Evolutionary conservation across 805 yeast species (phyloP).

Genomic region (Wickerhamomyces bovis): DNA sequence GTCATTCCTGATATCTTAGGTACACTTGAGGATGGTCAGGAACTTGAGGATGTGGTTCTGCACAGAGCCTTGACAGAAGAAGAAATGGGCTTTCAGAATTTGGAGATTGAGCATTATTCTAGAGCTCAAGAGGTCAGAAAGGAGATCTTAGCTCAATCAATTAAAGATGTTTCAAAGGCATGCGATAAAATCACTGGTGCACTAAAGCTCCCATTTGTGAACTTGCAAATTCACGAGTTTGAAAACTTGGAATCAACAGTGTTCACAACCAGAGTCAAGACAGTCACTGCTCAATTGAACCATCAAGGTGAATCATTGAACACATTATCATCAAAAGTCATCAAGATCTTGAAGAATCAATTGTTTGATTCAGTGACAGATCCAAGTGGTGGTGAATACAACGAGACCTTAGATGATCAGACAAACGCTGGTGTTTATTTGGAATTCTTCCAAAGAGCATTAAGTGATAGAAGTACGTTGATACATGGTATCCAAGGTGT

Average conservation of each 20-base stretch:
- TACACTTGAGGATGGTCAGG: conserved; percentile 3
- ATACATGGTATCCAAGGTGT: conserved; percentile 9
- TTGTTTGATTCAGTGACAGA: conserved; percentile 43
- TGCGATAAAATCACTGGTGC: conserved; percentile 4
- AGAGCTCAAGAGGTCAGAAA: conserved; percentile 59
- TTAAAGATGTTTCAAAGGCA: conserved; percentile 12
- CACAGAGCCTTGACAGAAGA: conserved; percentile 19
- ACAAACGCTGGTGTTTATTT: conserved; percentile 58
- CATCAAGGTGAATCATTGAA: conserved; percentile 46
- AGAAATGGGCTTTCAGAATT: conserved; percentile 32
- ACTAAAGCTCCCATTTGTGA: neutral
- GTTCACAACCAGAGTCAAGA: conserved; percentile 12
- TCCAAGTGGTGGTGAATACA: conserved; percentile 58
- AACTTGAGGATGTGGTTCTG: conserved; percentile 22
- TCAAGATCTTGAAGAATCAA: conserved; percentile 39
- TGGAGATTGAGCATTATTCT: conserved; percentile 49
- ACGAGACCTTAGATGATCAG: conserved; percentile 66
- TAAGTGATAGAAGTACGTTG: conserved; percentile 38
- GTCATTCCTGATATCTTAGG: conserved; percentile 23
- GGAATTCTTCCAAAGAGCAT: conserved; percentile 42
- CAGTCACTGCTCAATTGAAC: conserved; percentile 35
- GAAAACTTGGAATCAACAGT: conserved; percentile 7
- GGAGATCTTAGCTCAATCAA: conserved; percentile 37
- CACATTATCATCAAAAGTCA: conserved; percentile 42
- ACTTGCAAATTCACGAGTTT: conserved; percentile 1